A percentile compares a stretch with the other conserved stretches of the same genome.
These are phyloP conservation scores for Stenogyne calaminthoides DNA, from an alignment of 305 asterid genomes.

Conservation along the genomic window DNA sequence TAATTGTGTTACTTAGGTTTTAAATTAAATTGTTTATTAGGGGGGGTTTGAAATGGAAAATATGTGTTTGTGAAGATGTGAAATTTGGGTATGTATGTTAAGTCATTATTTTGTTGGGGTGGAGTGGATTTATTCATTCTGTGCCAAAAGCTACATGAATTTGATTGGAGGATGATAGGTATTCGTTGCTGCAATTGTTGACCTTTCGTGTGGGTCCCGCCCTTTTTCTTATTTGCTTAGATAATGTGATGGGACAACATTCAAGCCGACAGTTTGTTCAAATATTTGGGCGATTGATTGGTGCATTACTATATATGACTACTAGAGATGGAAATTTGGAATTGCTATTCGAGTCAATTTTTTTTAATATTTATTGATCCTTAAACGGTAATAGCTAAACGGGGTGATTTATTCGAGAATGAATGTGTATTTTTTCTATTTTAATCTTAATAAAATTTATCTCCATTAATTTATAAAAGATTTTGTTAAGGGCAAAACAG, in stretches of 20 bases:
- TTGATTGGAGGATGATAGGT: constrained; percentile 29
- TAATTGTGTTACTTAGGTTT: constrained; percentile 35
- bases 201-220: constrained; percentile 28
- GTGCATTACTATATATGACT: too few species aligned
- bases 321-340: not conserved
- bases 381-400: too few species aligned
- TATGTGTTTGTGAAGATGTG: too few species aligned
- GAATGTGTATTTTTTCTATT: too few species aligned
- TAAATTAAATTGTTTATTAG: too few species aligned
- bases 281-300: constrained; percentile 20
- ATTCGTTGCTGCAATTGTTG: constrained; percentile 34
- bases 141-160: constrained; percentile 29
- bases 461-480: too few species aligned
- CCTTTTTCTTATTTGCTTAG: constrained; percentile 21
- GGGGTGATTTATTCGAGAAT: too few species aligned
- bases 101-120: not conserved
- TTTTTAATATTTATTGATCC: too few species aligned
- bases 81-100: not conserved
- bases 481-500: too few species aligned
- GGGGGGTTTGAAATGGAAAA: too few species aligned
- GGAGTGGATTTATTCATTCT: constrained; percentile 27
- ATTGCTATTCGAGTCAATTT: too few species aligned
- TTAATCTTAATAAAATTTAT: too few species aligned
- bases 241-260: constrained; percentile 28
- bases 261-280: constrained; percentile 33